phyloP scores from a whole-genome alignment of 768 basidiomycete genomes.

The Butyriboletus loyo region DNA sequence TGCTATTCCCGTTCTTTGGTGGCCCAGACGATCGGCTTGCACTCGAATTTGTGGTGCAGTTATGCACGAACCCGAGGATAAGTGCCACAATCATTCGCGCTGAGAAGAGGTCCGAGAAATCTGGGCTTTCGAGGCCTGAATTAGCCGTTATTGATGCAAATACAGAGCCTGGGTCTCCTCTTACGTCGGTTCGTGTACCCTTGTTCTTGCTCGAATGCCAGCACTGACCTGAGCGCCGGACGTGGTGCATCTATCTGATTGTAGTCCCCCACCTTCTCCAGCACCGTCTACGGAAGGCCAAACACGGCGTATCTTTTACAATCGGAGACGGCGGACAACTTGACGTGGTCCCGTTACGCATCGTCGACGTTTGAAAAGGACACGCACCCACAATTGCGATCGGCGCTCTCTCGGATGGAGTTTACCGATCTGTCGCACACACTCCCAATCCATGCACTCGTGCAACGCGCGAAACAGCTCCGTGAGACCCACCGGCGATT shows the following conservation, averaged over 20 bases:
- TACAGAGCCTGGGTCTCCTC: slow-evolving; percentile 23
- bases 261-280: slow-evolving; percentile 51
- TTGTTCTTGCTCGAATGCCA: not conserved
- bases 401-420: slow-evolving; percentile 58
- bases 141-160: slow-evolving; percentile 58
- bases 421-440: slow-evolving; percentile 53
- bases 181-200: slow-evolving; percentile 9
- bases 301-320: slow-evolving; percentile 65
- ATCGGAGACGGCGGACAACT: slow-evolving; percentile 80
- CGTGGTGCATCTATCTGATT: not conserved
- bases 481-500: slow-evolving; percentile 37
- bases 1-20: slow-evolving; percentile 90
- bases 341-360: slow-evolving; percentile 70
- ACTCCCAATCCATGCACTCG: slow-evolving; percentile 54
- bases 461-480: slow-evolving; percentile 38
- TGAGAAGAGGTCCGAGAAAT: slow-evolving; percentile 27
- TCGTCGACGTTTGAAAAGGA: slow-evolving; percentile 12
- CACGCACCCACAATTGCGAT: slow-evolving; percentile 1
- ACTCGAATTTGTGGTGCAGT: slow-evolving; percentile 74
- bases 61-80: slow-evolving; percentile 59
- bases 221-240: not conserved
- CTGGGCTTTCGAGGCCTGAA: slow-evolving; percentile 54
- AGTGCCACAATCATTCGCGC: slow-evolving; percentile 75
- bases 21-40: slow-evolving; percentile 92
- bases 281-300: slow-evolving; percentile 68